A percentile compares a stretch with the other conserved stretches of the same genome.
These are phyloP conservation scores for Dentipellis fragilis DNA, from an alignment of 768 basidiomycete genomes.

Conservation along the genomic window DNA sequence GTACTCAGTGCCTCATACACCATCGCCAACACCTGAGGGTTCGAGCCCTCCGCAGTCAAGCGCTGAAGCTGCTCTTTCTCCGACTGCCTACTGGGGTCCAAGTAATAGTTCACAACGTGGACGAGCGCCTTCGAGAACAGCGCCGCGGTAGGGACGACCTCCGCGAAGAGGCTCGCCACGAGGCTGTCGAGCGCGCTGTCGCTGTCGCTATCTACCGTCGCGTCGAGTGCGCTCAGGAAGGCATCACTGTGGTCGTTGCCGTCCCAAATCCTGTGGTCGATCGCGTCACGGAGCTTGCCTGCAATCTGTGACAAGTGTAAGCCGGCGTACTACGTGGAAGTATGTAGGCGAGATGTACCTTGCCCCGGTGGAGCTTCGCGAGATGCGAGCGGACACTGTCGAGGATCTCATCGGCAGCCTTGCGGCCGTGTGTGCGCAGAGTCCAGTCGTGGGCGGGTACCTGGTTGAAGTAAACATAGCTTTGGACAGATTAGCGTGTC, in stretches of 20 bases:
- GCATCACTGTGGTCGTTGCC: constrained; percentile 7
- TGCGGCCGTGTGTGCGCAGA: constrained; percentile 18
- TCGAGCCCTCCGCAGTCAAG: background rate
- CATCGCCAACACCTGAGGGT: constrained; percentile 4
- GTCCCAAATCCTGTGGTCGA: constrained; percentile 16
- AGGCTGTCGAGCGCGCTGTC: constrained; percentile 24
- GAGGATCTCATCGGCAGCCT: constrained; percentile 19
- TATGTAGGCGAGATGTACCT: too few relatives aligned
- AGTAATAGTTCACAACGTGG: constrained; percentile 51
- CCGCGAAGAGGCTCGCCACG: constrained; percentile 41
- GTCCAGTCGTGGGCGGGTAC: constrained; percentile 24
- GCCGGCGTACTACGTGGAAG: too few relatives aligned
- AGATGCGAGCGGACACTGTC: constrained; percentile 13
- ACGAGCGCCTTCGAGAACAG: constrained; percentile 47
- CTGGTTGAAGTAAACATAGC: constrained; percentile 28
- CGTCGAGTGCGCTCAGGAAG: constrained; percentile 11
- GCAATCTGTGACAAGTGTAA: background rate
- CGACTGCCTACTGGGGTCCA: constrained; percentile 19
- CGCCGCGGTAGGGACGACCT: constrained; percentile 44
- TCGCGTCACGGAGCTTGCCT: constrained; percentile 13
- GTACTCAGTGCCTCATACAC: constrained; percentile 14
- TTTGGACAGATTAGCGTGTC: constrained; percentile 8
- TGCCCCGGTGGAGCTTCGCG: too few relatives aligned
- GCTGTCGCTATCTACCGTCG: constrained; percentile 2
- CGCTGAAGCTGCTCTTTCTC: background rate